Conservation (phyloP, 257 asterid species). For the Fraxinus pennsylvanica region DNA sequence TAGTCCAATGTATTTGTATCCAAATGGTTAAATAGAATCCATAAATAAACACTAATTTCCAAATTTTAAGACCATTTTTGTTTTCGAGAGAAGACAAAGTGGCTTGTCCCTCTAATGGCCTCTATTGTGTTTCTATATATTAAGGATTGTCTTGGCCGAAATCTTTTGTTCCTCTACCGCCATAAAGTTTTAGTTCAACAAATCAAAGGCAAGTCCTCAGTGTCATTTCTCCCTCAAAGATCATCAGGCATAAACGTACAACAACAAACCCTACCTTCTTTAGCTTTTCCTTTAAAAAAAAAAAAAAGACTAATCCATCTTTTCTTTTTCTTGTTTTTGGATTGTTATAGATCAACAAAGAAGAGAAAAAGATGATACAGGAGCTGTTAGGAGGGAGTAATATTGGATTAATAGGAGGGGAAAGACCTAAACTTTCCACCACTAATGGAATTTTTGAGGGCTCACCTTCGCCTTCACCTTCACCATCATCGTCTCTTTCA, state of each 20-base stretch:
- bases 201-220: constrained; percentile 28
- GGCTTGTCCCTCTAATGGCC: constrained; percentile 33
- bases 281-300: constrained; percentile 25
- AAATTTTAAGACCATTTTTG: constrained; percentile 29
- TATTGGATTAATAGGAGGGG: constrained; percentile 43
- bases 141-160: constrained; percentile 33
- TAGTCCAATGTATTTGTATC: too few species aligned
- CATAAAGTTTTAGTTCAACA: constrained; percentile 28
- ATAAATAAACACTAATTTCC: constrained; percentile 16
- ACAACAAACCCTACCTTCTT: constrained; percentile 36
- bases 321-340: constrained; percentile 24
- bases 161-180: constrained; percentile 42
- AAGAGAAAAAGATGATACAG: constrained; percentile 58
- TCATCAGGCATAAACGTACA: neutral
- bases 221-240: constrained; percentile 21
- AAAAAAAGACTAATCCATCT: constrained; percentile 26
- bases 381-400: constrained; percentile 59
- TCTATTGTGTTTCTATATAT: constrained; percentile 29
- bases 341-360: constrained; percentile 35
- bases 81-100: constrained; percentile 44
- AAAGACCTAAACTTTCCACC: constrained; percentile 42
- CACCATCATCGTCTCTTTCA: constrained; percentile 34
- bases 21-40: too few species aligned
- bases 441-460: constrained; percentile 25
- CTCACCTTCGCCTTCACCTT: constrained; percentile 31